Conservation (phyloP, 306 rosid species). For the Cucumis melo region DNA sequence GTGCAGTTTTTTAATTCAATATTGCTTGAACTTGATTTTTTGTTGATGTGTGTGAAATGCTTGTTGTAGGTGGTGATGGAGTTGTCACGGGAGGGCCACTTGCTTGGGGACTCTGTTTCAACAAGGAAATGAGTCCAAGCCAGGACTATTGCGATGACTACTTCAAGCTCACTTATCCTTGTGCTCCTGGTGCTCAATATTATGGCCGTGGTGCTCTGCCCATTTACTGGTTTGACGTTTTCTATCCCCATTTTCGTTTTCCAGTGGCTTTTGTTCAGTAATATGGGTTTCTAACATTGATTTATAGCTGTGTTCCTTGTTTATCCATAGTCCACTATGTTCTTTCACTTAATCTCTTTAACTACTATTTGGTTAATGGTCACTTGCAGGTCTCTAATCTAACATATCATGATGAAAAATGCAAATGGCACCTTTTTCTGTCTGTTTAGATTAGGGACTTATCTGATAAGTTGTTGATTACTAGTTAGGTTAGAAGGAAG, state of each 20-base stretch:
- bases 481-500: neutral
- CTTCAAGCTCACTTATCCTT: constrained; percentile 71
- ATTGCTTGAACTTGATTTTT: neutral
- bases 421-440: neutral
- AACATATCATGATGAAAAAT: neutral
- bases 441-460: neutral
- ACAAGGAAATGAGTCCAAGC: constrained; percentile 90
- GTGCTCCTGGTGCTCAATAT: constrained; percentile 78
- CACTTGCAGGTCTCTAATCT: neutral
- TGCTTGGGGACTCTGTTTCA: constrained; percentile 95
- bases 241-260: neutral
- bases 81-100: constrained; percentile 94
- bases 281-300: neutral
- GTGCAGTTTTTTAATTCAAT: no score
- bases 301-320: neutral
- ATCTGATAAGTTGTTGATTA: neutral
- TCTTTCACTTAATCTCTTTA: neutral
- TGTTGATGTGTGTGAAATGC: constrained; percentile 11
- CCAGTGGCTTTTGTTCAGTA: neutral
- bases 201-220: constrained; percentile 99
- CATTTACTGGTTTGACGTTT: constrained; percentile 55
- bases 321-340: neutral
- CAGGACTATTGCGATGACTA: constrained; percentile 77
- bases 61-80: constrained; percentile 82
- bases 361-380: neutral